Conservation (phyloP, 805 yeast genomes). For the Kodamaea hsintzibuensis region DNA sequence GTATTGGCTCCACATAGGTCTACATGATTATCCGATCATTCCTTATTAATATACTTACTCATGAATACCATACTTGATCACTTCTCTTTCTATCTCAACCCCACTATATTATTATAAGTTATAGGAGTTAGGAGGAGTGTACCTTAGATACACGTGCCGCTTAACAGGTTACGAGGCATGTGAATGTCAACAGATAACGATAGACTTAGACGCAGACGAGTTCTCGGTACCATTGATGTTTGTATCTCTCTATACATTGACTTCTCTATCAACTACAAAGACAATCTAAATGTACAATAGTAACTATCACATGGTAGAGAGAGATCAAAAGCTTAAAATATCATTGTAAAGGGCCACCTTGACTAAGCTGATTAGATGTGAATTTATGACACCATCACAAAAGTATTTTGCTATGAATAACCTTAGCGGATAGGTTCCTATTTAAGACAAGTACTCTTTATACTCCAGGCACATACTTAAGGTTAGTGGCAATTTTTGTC, state of each 20-base stretch:
- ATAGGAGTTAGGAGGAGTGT: neutral
- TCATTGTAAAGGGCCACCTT: no score
- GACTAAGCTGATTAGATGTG: no score
- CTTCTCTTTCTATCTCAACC: neutral
- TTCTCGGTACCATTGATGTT: no score
- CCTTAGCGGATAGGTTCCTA: neutral
- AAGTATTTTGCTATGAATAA: no score
- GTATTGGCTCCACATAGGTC: neutral
- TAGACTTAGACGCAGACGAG: no score
- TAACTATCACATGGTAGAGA: no score
- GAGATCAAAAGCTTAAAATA: no score
- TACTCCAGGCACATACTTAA: neutral
- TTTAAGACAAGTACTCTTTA: neutral
- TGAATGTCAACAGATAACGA: neutral
- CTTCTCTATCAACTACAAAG: no score
- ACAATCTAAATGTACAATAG: no score
- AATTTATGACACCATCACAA: no score
- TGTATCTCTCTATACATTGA: no score
- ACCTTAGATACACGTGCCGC: neutral
- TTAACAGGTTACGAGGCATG: neutral
- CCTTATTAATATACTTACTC: constrained; percentile 10
- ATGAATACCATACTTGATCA: constrained; percentile 11
- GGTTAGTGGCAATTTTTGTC: neutral
- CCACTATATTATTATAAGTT: neutral
- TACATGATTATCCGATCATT: neutral